Base-by-base conservation (phyloP, 2,329 filamentous ascomycete species). In the Venturia carpophila region DNA sequence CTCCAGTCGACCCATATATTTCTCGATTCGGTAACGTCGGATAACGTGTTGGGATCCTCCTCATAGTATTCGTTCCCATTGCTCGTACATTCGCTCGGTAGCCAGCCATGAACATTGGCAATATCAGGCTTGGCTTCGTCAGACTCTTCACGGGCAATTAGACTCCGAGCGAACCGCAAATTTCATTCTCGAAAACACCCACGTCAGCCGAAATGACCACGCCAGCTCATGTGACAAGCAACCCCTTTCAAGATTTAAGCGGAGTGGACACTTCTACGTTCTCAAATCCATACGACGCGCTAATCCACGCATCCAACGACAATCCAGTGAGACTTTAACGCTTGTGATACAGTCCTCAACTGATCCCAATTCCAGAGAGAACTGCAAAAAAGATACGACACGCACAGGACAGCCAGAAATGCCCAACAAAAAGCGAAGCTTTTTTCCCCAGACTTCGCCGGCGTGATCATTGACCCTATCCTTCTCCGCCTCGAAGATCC, bases 371-470 rank as follows among this genome's bases (percentile, higher is more conserved):
- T 68, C 10, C 67, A 91, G 88, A 75, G 77, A 27, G 77, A 87
- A 71, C 87, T 96, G 13, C 90, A 92, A 76, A 75, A 78, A 7
- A 82, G 86, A 52, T 97, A 97, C 74, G 79, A 83, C 13, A 81
- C 79, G 0, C 93, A 97, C 73, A 87, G 93, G 62, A 82, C 78
- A 6, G 87, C 83, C 58, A 86, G 93, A 65, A 96, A 95, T 72
- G 80, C 78, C 3, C 87, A 92, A 70, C 92, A 95, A 73, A 87
- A 82, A 69, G 82, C 81, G 13, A 91, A 88, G 70, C 87, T 97
- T 66, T 81, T 95, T 4, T 81, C 86, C 1, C 68, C 80, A 0
- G 81, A 84, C 41, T 96, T 93, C 69, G 72, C 80, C 1, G 88
- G 88, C 66, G 83, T 95, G 70, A 84, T 84, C 61, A 82, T 93